Percentiles rank a stretch among this genome's conserved stretches.
Conservation (phyloP, 2,329 filamentous ascomycete genomes). For the Ceratocystis destructans region DNA sequence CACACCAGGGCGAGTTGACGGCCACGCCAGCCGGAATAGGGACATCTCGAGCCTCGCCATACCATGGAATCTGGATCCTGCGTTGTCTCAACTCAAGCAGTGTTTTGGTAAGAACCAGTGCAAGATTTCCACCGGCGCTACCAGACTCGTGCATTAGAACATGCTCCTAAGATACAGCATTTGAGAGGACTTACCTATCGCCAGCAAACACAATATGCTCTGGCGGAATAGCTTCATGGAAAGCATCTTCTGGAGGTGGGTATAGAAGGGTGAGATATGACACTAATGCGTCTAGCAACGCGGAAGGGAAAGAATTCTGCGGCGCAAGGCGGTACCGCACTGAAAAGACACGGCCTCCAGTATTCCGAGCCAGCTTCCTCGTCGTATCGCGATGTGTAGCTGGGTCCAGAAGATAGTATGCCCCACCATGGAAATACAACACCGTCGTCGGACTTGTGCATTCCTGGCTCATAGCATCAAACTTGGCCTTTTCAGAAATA, state of each 20-base stretch:
- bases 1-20: constrained; percentile 55
- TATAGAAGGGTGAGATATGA: constrained; percentile 62
- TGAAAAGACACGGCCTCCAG: constrained; percentile 53
- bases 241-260: constrained; percentile 51
- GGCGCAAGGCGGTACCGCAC: constrained; percentile 65
- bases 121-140: constrained; percentile 60
- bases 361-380: constrained; percentile 50
- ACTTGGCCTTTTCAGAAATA: constrained; percentile 51
- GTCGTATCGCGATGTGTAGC: constrained; percentile 46
- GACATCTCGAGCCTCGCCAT: constrained; percentile 42
- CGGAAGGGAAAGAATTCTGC: constrained; percentile 59
- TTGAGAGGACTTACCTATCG: constrained; percentile 38
- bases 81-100: constrained; percentile 47
- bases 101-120: constrained; percentile 52
- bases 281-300: constrained; percentile 57
- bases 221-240: constrained; percentile 51
- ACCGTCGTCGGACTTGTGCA: constrained; percentile 48
- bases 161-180: neutral
- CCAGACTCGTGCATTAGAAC: neutral
- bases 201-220: constrained; percentile 57
- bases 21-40: constrained; percentile 54
- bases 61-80: constrained; percentile 40
- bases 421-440: constrained; percentile 65
- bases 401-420: constrained; percentile 60
- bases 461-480: constrained; percentile 53